Conservation (phyloP, 202 grass and related monocot species). For the Hordeum pubiflorum region DNA sequence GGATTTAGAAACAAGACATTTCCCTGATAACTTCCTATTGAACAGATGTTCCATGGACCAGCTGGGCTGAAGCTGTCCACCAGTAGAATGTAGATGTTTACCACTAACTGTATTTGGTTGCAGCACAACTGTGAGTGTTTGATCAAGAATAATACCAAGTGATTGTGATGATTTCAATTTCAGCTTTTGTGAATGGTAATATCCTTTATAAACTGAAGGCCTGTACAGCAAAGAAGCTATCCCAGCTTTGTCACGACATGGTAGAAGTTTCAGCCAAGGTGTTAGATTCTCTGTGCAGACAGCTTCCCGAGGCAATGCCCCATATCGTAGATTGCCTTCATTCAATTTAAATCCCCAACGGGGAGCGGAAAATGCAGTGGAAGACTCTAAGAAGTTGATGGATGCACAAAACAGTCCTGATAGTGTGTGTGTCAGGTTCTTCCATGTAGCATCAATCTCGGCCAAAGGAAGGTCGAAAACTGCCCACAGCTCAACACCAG, state of each 20-base stretch:
- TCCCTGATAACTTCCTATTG: conserved; percentile 58
- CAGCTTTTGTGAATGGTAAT: conserved; percentile 93
- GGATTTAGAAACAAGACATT: conserved; percentile 63
- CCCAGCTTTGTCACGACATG: conserved; percentile 91
- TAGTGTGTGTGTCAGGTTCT: conserved; percentile 81
- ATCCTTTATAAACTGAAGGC: conserved; percentile 91
- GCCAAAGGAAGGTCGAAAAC: conserved; percentile 55
- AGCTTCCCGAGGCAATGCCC: conserved; percentile 84
- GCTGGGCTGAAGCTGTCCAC: conserved; percentile 53
- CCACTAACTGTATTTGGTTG: conserved; percentile 38
- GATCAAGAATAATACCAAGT: conserved; percentile 69
- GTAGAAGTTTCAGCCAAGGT: conserved; percentile 95
- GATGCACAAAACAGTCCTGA: conserved; percentile 95
- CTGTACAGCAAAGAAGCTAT: conserved; percentile 79
- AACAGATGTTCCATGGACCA: conserved; percentile 86
- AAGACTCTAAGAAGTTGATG: conserved; percentile 89
- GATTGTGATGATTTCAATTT: conserved; percentile 49
- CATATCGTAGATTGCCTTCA: conserved; percentile 68
- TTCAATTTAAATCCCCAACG: conserved; percentile 66
- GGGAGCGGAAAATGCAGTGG: conserved; percentile 69
- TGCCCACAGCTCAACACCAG: conserved; percentile 91
- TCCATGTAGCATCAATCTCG: conserved; percentile 78
- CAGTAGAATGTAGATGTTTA: conserved; percentile 28
- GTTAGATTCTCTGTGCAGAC: conserved; percentile 96
- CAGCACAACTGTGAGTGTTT: conserved; percentile 75